Percentiles rank a stretch among this genome's conserved stretches.
Conservation (phyloP, 139 green algal species). For the Tetraselmis striata region DNA sequence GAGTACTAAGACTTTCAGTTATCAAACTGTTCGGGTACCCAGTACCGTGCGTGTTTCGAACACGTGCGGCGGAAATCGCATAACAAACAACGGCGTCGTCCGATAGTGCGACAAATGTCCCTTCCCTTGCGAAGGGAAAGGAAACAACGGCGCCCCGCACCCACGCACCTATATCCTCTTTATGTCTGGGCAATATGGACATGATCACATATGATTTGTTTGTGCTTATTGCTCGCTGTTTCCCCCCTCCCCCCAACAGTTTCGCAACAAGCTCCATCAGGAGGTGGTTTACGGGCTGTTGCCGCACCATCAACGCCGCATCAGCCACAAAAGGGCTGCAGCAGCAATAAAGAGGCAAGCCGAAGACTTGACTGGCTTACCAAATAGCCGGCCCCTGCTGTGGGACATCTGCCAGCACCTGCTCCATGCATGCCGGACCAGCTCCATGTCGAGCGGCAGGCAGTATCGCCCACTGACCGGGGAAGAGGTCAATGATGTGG, state of each 20-base stretch:
- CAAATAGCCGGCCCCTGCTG: not conserved
- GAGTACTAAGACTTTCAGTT: no score
- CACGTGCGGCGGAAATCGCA: no score
- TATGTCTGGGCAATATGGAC: no score
- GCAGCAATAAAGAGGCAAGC: not conserved
- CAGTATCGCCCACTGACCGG: not conserved
- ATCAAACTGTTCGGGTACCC: no score
- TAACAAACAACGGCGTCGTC: no score
- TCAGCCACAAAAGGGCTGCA: not conserved
- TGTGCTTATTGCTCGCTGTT: no score
- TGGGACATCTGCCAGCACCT: not conserved
- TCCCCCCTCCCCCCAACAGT: not conserved
- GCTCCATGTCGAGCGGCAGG: not conserved
- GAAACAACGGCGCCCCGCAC: no score
- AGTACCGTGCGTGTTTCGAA: no score
- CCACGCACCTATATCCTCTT: no score
- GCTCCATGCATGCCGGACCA: not conserved
- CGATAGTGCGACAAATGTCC: no score
- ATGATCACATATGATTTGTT: no score
- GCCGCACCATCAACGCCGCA: not conserved
- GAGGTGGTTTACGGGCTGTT: not conserved
- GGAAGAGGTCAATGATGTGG: not conserved
- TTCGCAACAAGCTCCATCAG: not conserved
- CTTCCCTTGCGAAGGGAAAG: no score
- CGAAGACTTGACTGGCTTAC: not conserved